Evolutionary conservation across 306 rosid species (phyloP), one percentile per base, ranked within the genome.

Genomic region (Prunus armeniaca): DNA sequence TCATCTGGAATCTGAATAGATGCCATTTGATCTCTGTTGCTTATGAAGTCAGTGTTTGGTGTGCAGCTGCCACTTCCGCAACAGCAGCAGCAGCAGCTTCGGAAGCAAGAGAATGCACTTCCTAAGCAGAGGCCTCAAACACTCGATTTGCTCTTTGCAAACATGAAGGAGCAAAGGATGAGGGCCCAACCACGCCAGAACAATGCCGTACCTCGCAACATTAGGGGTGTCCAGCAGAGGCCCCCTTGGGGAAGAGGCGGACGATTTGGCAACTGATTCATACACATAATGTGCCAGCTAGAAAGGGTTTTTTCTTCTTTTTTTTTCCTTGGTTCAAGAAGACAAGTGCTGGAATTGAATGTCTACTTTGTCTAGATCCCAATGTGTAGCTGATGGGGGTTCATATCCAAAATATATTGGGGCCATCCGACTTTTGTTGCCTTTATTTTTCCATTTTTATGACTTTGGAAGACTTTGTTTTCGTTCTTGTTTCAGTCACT

Each of bases 131-230:
- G 72, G 85, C 88, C 93, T 41, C 93, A 92, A 43, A 94, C 97
- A 4, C 80, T 94, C 45, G 98, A 94, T 82, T 89, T 88, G 3
- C 76, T 88, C 74, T 94, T 94, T 82, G 96, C 98, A 63, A 92
- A 90, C 84, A 84, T 92, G 93, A 90, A 82, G 84, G 93, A 92
- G 86, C 92, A 94, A 73, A 90, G 98, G 79, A 76, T 90, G 91
- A 92, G 82, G 76, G 78, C 55, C 10, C 69, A 76, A 30, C 79
- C 96, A 38, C 90, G 80, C 79, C 90, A 83, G 81, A 90, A 79
- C 76, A 82, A 78, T 78, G 76, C 38, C 12, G 82, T 63, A 71
- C 89, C 62, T 54, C 87, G 84, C 57, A 84, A 77, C 66, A 87
- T 86, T 34, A 80, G 85, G 64, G 82, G 83, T 67, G 88, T 88